Evolutionary conservation across 495 filamentous ascomycete genomes (phyloP).

Genomic region (Podospora conica): DNA sequence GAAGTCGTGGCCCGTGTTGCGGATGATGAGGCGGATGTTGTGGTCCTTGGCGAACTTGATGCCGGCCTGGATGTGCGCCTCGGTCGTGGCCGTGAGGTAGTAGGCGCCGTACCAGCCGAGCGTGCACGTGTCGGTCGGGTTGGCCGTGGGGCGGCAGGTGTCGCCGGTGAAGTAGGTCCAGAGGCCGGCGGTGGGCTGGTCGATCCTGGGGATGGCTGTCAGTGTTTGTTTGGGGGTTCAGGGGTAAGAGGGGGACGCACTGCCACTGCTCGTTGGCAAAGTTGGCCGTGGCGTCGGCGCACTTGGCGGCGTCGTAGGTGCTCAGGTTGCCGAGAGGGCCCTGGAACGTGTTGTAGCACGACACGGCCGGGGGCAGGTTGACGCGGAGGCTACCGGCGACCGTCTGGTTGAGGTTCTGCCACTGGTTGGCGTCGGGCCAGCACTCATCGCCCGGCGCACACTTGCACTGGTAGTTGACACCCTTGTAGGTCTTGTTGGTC

Average conservation of each 20-base stretch:
- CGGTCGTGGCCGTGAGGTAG: slow-evolving; percentile 41
- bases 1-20: slow-evolving; percentile 61
- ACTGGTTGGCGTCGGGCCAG: slow-evolving; percentile 35
- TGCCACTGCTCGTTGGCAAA: slow-evolving; percentile 34
- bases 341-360: slow-evolving; percentile 37
- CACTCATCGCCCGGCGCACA: slow-evolving; percentile 37
- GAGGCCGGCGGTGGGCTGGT: slow-evolving; percentile 35
- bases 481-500: slow-evolving; percentile 27
- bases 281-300: slow-evolving; percentile 28
- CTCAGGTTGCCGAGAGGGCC: slow-evolving; percentile 34
- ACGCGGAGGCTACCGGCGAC: slow-evolving; percentile 35
- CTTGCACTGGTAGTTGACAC: slow-evolving; percentile 37
- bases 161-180: slow-evolving; percentile 46
- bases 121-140: slow-evolving; percentile 45
- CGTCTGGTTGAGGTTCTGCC: slow-evolving; percentile 33
- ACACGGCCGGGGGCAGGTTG: slow-evolving; percentile 33
- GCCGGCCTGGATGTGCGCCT: slow-evolving; percentile 41
- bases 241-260: slow-evolving; percentile 9
- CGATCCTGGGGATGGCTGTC: slow-evolving; percentile 22
- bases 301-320: slow-evolving; percentile 35
- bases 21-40: slow-evolving; percentile 55
- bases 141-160: slow-evolving; percentile 38
- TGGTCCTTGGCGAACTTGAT: slow-evolving; percentile 50
- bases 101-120: slow-evolving; percentile 55
- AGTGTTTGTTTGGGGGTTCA: not conserved